Evolutionary conservation across 805 yeast genomes (phyloP).

Genomic region (Pichia phayaonensis): DNA sequence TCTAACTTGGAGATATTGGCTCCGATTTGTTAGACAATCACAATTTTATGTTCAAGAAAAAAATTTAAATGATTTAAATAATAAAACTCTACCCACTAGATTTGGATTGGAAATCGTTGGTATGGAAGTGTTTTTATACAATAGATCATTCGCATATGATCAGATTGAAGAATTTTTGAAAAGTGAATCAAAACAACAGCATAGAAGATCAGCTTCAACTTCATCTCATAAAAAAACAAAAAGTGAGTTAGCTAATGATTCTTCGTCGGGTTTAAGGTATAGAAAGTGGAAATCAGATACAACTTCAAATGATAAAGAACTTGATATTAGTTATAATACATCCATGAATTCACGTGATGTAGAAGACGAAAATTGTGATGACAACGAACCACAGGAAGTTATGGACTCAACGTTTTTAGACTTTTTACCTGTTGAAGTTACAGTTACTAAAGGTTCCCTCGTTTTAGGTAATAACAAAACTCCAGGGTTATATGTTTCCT

Average conservation of each 20-base stretch:
- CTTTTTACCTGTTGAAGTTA: conserved; percentile 56
- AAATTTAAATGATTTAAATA: conserved; percentile 24
- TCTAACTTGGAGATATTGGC: conserved; percentile 91
- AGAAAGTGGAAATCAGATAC: background rate
- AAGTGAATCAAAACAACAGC: conserved; percentile 2
- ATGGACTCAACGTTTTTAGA: conserved; percentile 19
- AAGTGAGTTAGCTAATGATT: background rate
- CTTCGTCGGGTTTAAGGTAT: background rate
- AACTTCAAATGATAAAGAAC: background rate
- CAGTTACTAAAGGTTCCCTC: conserved; percentile 58
- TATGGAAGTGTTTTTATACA: conserved; percentile 74
- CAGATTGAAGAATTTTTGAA: conserved; percentile 9
- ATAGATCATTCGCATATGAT: conserved; percentile 73
- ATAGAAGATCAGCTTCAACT: background rate
- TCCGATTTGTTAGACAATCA: conserved; percentile 37
- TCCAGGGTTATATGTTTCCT: conserved; percentile 59
- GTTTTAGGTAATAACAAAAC: conserved; percentile 77
- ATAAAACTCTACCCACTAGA: conserved; percentile 47
- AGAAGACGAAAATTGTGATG: background rate
- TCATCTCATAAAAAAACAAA: background rate
- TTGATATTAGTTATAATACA: background rate
- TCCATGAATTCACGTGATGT: background rate
- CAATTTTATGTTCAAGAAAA: conserved; percentile 24
- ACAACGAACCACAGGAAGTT: conserved; percentile 1
- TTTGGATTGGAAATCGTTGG: conserved; percentile 61